Evolutionary conservation across 1,139 yeast species (phyloP).

Genomic region (Sugiyamaella japonica): DNA sequence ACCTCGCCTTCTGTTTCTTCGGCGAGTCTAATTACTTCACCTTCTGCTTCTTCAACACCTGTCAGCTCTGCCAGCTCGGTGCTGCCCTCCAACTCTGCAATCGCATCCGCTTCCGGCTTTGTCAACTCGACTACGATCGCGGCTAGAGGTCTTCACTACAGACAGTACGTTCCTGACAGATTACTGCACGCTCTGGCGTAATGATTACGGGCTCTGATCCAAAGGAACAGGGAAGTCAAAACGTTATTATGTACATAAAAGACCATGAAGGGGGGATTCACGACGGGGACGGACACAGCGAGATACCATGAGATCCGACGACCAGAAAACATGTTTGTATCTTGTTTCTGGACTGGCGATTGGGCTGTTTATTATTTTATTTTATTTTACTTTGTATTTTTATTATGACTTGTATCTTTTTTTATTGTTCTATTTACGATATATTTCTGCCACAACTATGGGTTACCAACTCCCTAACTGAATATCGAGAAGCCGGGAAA

Average conservation of each 20-base stretch:
- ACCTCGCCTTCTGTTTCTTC: neutral
- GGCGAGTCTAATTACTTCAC: constrained; percentile 11
- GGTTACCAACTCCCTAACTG: too few relatives aligned
- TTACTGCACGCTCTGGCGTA: constrained; percentile 6
- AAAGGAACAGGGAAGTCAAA: neutral
- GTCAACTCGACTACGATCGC: constrained; percentile 2
- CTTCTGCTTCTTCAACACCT: constrained; percentile 7
- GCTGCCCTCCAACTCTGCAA: neutral
- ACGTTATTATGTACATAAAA: neutral
- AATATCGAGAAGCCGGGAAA: too few relatives aligned
- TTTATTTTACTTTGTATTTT: neutral
- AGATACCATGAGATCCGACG: neutral
- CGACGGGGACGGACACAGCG: neutral
- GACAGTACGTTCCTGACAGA: constrained; percentile 5
- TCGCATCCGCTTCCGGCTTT: neutral
- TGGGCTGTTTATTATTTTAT: neutral
- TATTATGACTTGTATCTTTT: constrained; percentile 1
- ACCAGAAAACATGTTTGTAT: neutral
- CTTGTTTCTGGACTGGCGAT: neutral
- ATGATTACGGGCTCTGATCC: neutral
- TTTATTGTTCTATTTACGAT: neutral
- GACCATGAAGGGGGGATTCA: neutral
- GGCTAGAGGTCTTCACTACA: constrained; percentile 14
- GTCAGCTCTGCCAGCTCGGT: constrained; percentile 2
- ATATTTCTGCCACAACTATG: neutral